A percentile compares a stretch with the other conserved stretches of the same genome.
Evolutionary conservation across 1,284 basidiomycete species (phyloP).

Genomic region (Cutaneotrichosporon curvatum): DNA sequence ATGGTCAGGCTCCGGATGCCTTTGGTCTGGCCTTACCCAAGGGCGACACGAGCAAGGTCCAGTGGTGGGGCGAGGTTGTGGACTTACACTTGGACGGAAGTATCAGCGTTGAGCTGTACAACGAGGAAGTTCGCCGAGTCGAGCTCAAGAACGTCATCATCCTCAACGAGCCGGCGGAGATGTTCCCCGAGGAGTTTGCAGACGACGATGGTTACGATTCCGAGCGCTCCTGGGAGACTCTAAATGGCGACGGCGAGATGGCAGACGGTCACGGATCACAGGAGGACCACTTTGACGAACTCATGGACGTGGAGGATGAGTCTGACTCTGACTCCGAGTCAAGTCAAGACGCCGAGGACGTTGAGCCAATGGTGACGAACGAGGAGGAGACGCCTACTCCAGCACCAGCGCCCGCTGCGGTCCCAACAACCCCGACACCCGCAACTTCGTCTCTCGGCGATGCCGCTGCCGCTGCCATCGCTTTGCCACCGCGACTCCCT

Average conservation of each 20-base stretch:
- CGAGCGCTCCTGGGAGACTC: constrained; percentile 32
- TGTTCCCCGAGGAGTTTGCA: constrained; percentile 22
- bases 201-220: constrained; percentile 23
- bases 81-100: constrained; percentile 44
- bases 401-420: too few species aligned
- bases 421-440: neutral
- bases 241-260: constrained; percentile 3
- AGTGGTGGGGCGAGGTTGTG: constrained; percentile 49
- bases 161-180: constrained; percentile 25
- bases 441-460: neutral
- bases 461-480: neutral
- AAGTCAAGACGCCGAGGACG: constrained; percentile 14
- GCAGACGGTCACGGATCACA: neutral
- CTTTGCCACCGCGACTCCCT: neutral
- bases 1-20: constrained; percentile 4
- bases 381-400: neutral
- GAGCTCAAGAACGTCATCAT: constrained; percentile 23
- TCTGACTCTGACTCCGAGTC: constrained; percentile 20
- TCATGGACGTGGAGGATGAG: constrained; percentile 11
- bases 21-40: constrained; percentile 15
- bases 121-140: constrained; percentile 21
- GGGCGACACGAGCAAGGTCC: constrained; percentile 26
- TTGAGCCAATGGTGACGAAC: constrained; percentile 5
- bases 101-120: constrained; percentile 39
- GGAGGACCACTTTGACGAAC: constrained; percentile 3